Evolutionary conservation across 2,329 filamentous ascomycete species (phyloP), one percentile per base, ranked within the genome.

Genomic region (Fusarium dlaminii): DNA sequence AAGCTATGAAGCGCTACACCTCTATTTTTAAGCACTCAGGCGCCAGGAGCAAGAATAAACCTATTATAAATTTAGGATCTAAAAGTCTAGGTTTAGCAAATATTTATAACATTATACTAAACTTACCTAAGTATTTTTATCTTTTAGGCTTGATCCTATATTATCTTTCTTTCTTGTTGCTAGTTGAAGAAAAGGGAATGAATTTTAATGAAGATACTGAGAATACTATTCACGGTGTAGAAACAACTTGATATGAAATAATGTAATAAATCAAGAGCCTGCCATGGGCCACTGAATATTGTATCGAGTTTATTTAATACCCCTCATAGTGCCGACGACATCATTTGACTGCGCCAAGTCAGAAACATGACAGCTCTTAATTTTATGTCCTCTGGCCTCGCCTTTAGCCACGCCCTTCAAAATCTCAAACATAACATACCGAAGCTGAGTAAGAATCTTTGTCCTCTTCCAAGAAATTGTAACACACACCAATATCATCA

Each of bases 381-480:
- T 57, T 20, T 54, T 57, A 15, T 70, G 61, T 13, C 58, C 36
- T 2, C 42, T 20, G 32, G 57, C 43, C 17, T 61, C 6, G 5
- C 57, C 54, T 24, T 37, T 49, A 7, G 13, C 54, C 12, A 48
- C 40, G 4, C 43, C 29, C 32, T 48, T 57, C 8, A 68, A n/a
- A 20, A 63, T 10, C 20, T 71, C 63, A 12, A 68, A 9, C 54
- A 71, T 60, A 1, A 40, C 63, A 18, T 39, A 48, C 20, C 71
- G 70, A 13, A 49, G 52, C 3, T 24, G 27, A 6, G 48, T 18
- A 2, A 48, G 27, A 14, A 63, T 45, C 43, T 22, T 54, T 17
- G 3, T 64, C 67, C 32, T 67, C n/a, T n/a, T n/a, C n/a, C n/a
- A n/a, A n/a, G n/a, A n/a, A n/a, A n/a, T n/a, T n/a, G n/a, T n/a